Conservation (phyloP, 1,284 basidiomycete genomes). For the Apiotrichum porosum region DNA sequence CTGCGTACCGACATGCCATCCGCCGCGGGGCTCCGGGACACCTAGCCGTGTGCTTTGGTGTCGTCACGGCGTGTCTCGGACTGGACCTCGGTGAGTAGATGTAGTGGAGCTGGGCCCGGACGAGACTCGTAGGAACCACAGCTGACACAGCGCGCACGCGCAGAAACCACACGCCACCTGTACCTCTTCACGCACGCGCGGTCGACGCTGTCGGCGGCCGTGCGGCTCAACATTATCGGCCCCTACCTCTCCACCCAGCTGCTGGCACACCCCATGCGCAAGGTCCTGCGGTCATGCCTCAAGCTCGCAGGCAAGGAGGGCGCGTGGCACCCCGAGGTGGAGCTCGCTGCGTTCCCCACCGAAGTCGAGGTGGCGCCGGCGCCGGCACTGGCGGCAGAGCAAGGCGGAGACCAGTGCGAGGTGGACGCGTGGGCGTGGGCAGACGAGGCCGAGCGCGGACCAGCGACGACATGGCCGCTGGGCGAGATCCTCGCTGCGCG, state of each 20-base stretch:
- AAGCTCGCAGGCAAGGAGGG: not conserved
- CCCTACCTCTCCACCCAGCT: slow-evolving; percentile 90
- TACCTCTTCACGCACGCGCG: slow-evolving; percentile 91
- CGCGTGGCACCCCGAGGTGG: too few species aligned
- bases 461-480: slow-evolving; percentile 88
- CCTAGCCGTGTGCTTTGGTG: slow-evolving; percentile 83
- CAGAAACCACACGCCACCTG: slow-evolving; percentile 69
- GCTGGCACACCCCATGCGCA: slow-evolving; percentile 65
- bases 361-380: too few species aligned
- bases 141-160: too few species aligned
- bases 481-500: slow-evolving; percentile 87
- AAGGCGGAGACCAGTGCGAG: slow-evolving; percentile 5
- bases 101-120: too few species aligned
- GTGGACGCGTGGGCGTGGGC: slow-evolving; percentile 39
- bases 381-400: too few species aligned
- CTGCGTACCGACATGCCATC: slow-evolving; percentile 62
- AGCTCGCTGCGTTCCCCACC: too few species aligned
- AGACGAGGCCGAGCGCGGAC: slow-evolving; percentile 48
- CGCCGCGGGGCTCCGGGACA: slow-evolving; percentile 70
- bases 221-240: slow-evolving; percentile 85
- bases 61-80: slow-evolving; percentile 71
- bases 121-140: too few species aligned
- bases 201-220: slow-evolving; percentile 79
- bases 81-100: slow-evolving; percentile 63
- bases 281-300: slow-evolving; percentile 40